Evolutionary conservation across 495 filamentous ascomycete genomes (phyloP).

Genomic region (Penicillium antarcticum): DNA sequence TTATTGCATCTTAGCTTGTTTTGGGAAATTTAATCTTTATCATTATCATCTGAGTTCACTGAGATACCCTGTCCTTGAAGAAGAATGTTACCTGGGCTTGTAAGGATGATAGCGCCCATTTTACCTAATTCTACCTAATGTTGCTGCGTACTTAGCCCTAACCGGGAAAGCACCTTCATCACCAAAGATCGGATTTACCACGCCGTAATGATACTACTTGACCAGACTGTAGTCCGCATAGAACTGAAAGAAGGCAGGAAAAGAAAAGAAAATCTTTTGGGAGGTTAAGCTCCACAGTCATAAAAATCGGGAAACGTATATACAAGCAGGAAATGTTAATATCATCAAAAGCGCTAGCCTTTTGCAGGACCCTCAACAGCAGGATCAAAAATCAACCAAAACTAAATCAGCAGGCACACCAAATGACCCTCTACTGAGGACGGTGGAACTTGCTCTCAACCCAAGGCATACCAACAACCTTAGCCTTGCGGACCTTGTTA

Average conservation of each 20-base stretch:
- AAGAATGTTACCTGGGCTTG: no score
- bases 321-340: not conserved
- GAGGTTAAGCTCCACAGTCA: not conserved
- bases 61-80: not conserved
- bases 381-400: not conserved
- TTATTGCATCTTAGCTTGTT: not conserved
- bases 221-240: no score
- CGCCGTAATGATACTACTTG: no score
- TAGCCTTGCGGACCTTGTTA: conserved; percentile 75
- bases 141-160: no score
- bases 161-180: no score
- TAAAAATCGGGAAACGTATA: not conserved
- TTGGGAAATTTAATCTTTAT: not conserved
- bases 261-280: not conserved
- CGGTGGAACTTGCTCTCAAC: conserved; percentile 74
- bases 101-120: no score
- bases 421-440: conserved; percentile 13
- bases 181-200: no score
- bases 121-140: no score
- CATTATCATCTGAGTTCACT: not conserved
- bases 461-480: conserved; percentile 92
- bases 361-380: not conserved
- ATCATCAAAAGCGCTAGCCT: conserved; percentile 4
- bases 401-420: not conserved
- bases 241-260: not conserved